Conservation (phyloP, 805 yeast genomes). For the Saccharomyces kudriavzevii region DNA sequence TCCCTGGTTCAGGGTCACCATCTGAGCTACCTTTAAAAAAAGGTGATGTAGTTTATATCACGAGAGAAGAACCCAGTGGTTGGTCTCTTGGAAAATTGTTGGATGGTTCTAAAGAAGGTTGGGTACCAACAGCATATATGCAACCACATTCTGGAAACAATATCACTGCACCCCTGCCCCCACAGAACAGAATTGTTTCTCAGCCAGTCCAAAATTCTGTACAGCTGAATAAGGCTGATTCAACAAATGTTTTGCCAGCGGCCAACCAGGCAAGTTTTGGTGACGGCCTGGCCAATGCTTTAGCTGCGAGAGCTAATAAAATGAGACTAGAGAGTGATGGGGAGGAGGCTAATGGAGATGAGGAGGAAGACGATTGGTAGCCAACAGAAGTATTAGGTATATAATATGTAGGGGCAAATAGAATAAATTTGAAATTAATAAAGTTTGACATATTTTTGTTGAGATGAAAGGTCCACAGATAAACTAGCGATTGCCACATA, state of each 20-base stretch:
- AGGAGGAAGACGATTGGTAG: slow-evolving; percentile 36
- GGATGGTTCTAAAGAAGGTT: slow-evolving; percentile 77
- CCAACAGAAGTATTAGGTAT: not conserved
- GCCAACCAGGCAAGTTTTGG: slow-evolving; percentile 38
- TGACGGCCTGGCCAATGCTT: slow-evolving; percentile 77
- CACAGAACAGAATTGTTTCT: slow-evolving; percentile 9
- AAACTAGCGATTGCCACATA: not conserved
- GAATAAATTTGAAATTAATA: not conserved
- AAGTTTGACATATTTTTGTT: not conserved
- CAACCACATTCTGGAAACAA: slow-evolving; percentile 40
- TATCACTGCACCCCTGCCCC: slow-evolving; percentile 31
- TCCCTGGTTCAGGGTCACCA: slow-evolving; percentile 79
- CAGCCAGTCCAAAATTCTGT: slow-evolving; percentile 2
- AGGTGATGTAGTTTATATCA: slow-evolving; percentile 66
- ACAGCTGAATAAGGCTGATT: not conserved
- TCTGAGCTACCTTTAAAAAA: slow-evolving; percentile 71
- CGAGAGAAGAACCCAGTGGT: slow-evolving; percentile 74
- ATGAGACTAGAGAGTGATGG: slow-evolving; percentile 55
- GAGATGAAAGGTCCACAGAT: not conserved
- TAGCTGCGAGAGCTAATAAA: slow-evolving; percentile 63
- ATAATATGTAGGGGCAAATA: not conserved
- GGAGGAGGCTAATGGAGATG: slow-evolving; percentile 61
- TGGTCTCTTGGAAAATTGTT: slow-evolving; percentile 86
- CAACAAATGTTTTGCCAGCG: slow-evolving; percentile 18
- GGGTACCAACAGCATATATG: slow-evolving; percentile 94